Base-by-base conservation (phyloP, 2,329 filamentous ascomycete species). In the Beauveria bassiana region DNA sequence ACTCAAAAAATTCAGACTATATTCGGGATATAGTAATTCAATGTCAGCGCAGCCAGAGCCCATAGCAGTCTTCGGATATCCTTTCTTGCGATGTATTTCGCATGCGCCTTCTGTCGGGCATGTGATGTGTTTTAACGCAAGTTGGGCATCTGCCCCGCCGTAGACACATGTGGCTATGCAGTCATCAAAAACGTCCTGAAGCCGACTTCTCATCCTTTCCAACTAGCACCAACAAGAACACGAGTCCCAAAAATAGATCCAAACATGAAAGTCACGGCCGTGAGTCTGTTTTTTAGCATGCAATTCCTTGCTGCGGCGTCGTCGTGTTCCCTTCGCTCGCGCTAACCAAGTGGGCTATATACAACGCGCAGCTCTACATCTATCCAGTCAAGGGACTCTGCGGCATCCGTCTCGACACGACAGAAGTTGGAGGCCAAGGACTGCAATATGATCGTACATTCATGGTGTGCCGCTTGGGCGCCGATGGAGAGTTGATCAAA, bases 311-410 rank as follows among this genome's bases (percentile, higher is more conserved):
- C 49, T 12, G n/a, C 49, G 22, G 22, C 22, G 22, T 6, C 49
- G 16, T n/a, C 1, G 16, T 24, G 4, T 26, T 16, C 6, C 18
- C 50, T 42, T 31, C 2, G 20, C 38, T 26, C 24, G 24, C 20
- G 51, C 34, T 54, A 42, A 54, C 51, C 34, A 12, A 3, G 20
- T n/a, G 8, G 9, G 26, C 12, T 38, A 38, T 18, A 22, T 38
- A 38, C 24, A 22, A 40, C 26, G 26, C 14, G 5, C 43, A 76
- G 73, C 78, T 91, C 42, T 89, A 86, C 72, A 79, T 88, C 53
- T 90, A 91, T 71, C 88, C 89, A 47, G 86, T 91, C 74, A 91
- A 91, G 70, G 86, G 81, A 8, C 79, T 91, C n/a, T 83, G 85
- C 42, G 83, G 82, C 56, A 81, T 87, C 59, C 72, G 78, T 20